Percentiles rank a stretch among this genome's conserved stretches.
Evolutionary conservation across 2,329 filamentous ascomycete species (phyloP).

Genomic region (Aspergillus hortae): DNA sequence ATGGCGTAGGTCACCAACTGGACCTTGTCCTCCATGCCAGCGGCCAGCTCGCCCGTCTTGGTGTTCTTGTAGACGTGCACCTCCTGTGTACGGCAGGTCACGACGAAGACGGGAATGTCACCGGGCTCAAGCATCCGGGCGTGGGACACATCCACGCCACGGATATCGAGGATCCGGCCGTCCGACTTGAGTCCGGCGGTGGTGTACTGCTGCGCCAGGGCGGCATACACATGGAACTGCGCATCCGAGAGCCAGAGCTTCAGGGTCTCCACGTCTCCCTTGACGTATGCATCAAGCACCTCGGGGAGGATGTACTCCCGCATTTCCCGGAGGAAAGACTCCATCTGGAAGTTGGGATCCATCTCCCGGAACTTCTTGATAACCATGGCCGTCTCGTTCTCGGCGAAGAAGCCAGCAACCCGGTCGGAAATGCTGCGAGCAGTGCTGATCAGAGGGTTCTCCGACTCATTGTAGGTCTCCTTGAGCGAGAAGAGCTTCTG

Average conservation of each 20-base stretch:
- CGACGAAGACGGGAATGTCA: slow-evolving; percentile 81
- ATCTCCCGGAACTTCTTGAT: slow-evolving; percentile 98
- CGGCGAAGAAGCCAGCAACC: slow-evolving; percentile 92
- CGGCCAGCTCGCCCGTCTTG: slow-evolving; percentile 83
- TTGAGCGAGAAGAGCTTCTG: slow-evolving; percentile 86
- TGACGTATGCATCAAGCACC: slow-evolving; percentile 96
- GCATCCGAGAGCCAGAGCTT: slow-evolving; percentile 95
- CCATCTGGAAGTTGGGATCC: slow-evolving; percentile 90
- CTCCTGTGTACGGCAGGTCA: slow-evolving; percentile 94
- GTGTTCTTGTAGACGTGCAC: slow-evolving; percentile 94
- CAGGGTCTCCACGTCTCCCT: slow-evolving; percentile 84
- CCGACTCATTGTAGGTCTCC: slow-evolving; percentile 87
- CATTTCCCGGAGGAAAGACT: slow-evolving; percentile 91
- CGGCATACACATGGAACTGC: slow-evolving; percentile 94
- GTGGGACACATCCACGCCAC: slow-evolving; percentile 73
- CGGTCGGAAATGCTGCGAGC: slow-evolving; percentile 91
- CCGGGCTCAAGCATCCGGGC: slow-evolving; percentile 47
- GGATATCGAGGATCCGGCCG: slow-evolving; percentile 90
- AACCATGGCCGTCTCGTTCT: slow-evolving; percentile 95
- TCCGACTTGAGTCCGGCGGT: slow-evolving; percentile 91
- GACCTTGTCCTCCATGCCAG: slow-evolving; percentile 98
- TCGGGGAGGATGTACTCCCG: slow-evolving; percentile 97
- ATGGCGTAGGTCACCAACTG: slow-evolving; percentile 98
- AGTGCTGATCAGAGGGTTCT: slow-evolving; percentile 91
- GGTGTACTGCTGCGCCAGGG: slow-evolving; percentile 94